A percentile compares a stretch with the other conserved stretches of the same genome.
Conservation (phyloP, 2,329 filamentous ascomycete species). For the Blastomyces gilchristii region DNA sequence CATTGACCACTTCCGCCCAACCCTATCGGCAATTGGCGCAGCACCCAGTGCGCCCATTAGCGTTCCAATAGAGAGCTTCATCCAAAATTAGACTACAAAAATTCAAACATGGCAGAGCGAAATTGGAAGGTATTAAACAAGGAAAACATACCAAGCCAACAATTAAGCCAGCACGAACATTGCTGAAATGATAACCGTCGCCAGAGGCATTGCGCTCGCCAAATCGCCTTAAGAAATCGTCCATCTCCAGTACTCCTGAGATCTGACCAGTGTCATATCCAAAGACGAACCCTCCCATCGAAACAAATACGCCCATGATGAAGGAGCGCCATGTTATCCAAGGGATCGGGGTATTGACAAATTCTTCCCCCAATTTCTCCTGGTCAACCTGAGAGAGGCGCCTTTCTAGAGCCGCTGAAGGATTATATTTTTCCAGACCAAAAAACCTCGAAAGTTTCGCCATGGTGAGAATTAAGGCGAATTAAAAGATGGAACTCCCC, state of each 20-base stretch:
- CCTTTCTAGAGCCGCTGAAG: constrained; percentile 2
- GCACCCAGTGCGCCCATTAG: constrained; percentile 32
- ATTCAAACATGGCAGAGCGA: background rate
- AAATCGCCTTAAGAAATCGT: constrained; percentile 36
- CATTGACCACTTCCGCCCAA: constrained; percentile 39
- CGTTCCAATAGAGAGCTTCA: constrained; percentile 36
- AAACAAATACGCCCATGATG: constrained; percentile 36
- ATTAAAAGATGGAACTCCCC: background rate
- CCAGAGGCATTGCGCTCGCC: constrained; percentile 25
- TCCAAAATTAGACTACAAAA: background rate
- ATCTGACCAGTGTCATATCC: constrained; percentile 37
- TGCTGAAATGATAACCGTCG: constrained; percentile 32
- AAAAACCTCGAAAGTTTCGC: background rate
- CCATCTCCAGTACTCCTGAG: constrained; percentile 39
- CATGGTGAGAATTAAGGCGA: background rate
- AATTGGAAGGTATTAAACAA: constrained; percentile 10
- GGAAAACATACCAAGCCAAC: constrained; percentile 31
- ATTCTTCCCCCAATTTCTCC: constrained; percentile 11
- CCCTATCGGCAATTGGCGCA: constrained; percentile 36
- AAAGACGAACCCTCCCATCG: constrained; percentile 41
- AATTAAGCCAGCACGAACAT: constrained; percentile 37
- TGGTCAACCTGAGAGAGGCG: background rate
- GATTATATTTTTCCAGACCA: background rate
- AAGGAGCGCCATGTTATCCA: constrained; percentile 36
- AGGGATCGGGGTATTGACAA: constrained; percentile 35